Evolutionary conservation across 2,329 filamentous ascomycete genomes (phyloP), one percentile per base, ranked within the genome.

Genomic region (Penicillium fuscoglaucum): DNA sequence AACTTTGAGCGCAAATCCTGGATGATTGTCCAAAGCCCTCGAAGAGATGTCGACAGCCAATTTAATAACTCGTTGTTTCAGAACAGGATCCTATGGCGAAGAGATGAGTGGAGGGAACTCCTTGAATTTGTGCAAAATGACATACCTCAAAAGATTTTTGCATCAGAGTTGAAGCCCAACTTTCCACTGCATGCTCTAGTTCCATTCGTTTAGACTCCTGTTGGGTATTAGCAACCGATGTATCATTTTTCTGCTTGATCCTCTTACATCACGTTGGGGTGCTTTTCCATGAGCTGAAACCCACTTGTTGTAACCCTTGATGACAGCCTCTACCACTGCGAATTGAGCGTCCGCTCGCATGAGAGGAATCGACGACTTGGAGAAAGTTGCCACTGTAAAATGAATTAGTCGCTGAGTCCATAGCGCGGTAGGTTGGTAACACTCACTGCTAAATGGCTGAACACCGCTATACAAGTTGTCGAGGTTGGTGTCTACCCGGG

Each of bases 231-330:
- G 59, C 39, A 33, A 50, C 17, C 24, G 39, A 31, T 19, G n/a
- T 21, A 17, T 15, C 17, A 17, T 10, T 29, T 15, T n/a, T 15
- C 29, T 4, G 31, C 5, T 28, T n/a, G 37, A 19, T 35, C 21
- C 35, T 64, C 74, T 59, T 66, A 77, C 77, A 70, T 80, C 76
- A 68, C 82, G 72, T 62, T 83, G 79, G 2, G 82, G 80, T 45
- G 82, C 78, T 58, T 78, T 76, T 26, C 82, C 82, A 66, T 82
- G 81, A 0, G 70, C 73, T 19, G 78, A 74, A 50, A 88, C 83
- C 90, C 91, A 96, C 71, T 91, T 93, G 64, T 87, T 85, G 66
- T 93, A 96, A 1, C 93, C 95, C 72, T 93, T 96, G 31, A 98
- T 78, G 1, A 91, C 89, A 28, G 92, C 89, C 71, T 97, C 91